Evolutionary conservation across 257 asterid genomes (phyloP).

Genomic region (Plectranthus barbatus): DNA sequence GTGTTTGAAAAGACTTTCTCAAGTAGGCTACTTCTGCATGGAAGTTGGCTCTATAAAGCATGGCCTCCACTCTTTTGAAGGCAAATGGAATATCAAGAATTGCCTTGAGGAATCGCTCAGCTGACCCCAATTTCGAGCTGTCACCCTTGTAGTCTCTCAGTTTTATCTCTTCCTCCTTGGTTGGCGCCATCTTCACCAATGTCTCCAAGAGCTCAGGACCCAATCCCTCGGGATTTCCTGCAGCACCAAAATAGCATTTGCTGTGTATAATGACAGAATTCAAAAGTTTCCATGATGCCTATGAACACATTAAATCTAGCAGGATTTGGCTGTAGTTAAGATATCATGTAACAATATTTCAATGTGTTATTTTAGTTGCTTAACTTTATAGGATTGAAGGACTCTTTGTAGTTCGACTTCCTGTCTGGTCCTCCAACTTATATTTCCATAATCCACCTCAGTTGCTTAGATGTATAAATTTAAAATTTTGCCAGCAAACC

Average conservation of each 20-base stretch:
- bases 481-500: neutral
- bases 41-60: slow-evolving; percentile 92
- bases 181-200: slow-evolving; percentile 96
- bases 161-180: slow-evolving; percentile 95
- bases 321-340: neutral
- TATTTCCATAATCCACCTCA: neutral
- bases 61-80: slow-evolving; percentile 83
- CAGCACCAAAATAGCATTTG: neutral
- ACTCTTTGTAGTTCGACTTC: neutral
- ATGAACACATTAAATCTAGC: neutral
- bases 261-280: neutral
- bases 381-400: neutral
- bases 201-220: slow-evolving; percentile 96
- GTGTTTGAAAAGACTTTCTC: slow-evolving; percentile 66
- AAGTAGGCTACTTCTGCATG: slow-evolving; percentile 76
- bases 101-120: slow-evolving; percentile 84
- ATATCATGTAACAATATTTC: too few relatives aligned
- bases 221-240: slow-evolving; percentile 90
- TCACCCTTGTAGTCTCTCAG: slow-evolving; percentile 69
- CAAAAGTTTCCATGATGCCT: neutral
- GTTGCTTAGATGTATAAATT: neutral
- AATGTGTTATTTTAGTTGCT: too few relatives aligned
- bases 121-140: slow-evolving; percentile 66
- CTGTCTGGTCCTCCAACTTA: neutral
- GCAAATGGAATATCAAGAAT: slow-evolving; percentile 87